A percentile compares a stretch with the other conserved stretches of the same genome.
These are phyloP conservation scores for Sporothrix curviconia DNA, from an alignment of 2,329 filamentous ascomycete genomes.

Conservation along the genomic window DNA sequence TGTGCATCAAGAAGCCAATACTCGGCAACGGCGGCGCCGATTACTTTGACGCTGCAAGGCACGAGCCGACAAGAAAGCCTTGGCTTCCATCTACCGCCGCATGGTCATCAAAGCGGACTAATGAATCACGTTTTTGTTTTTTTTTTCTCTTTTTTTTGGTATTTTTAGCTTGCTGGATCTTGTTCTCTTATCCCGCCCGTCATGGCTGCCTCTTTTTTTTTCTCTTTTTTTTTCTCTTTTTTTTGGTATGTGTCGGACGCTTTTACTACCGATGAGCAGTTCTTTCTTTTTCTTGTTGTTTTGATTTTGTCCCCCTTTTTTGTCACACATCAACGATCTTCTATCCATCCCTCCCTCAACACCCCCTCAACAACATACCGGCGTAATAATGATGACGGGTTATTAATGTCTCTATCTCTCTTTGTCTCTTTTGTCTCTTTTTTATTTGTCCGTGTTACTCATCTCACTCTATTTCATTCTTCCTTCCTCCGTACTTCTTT, in stretches of 20 bases:
- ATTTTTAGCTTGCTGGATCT: not conserved
- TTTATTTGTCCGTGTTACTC: not conserved
- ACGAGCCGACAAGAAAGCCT: not conserved
- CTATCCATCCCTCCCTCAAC: not conserved
- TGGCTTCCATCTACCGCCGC: too few species aligned
- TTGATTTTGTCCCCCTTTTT: too few species aligned
- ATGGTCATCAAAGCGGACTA: too few species aligned
- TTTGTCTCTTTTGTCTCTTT: not conserved
- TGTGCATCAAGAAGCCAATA: not conserved
- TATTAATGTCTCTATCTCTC: constrained; percentile 1
- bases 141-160: not conserved
- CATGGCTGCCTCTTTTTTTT: not conserved
- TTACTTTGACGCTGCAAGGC: too few species aligned
- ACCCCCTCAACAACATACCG: not conserved
- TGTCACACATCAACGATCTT: too few species aligned
- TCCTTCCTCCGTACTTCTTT: not conserved
- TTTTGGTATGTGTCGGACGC: too few species aligned
- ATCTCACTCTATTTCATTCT: not conserved
- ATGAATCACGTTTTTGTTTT: not conserved
- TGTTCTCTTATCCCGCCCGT: too few species aligned
- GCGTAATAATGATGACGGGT: constrained; percentile 15
- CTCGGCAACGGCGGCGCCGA: too few species aligned
- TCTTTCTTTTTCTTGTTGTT: too few species aligned
- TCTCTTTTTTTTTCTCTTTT: too few species aligned
- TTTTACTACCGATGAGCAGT: too few species aligned